Conservation (phyloP, 441 rosid species). For the Eugenia klotzschiana region DNA sequence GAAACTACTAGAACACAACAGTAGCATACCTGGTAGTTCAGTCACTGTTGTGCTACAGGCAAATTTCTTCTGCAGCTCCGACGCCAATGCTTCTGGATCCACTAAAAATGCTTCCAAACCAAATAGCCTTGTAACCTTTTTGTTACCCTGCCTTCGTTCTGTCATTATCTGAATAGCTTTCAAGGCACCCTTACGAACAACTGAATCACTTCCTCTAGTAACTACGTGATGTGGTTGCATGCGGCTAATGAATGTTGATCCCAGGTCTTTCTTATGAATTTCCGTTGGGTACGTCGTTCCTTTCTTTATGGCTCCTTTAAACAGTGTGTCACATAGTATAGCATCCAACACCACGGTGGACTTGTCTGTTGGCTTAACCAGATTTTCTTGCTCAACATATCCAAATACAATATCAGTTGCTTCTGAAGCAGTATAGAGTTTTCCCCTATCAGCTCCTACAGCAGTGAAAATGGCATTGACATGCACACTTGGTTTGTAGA, state of each 20-base stretch:
- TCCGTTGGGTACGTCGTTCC: slow-evolving; percentile 80
- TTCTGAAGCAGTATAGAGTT: slow-evolving; percentile 62
- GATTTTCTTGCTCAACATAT: slow-evolving; percentile 67
- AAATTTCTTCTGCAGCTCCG: slow-evolving; percentile 91
- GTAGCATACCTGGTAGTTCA: slow-evolving; percentile 58
- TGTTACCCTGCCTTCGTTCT: slow-evolving; percentile 87
- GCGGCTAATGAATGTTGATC: slow-evolving; percentile 47
- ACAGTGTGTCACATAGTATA: slow-evolving; percentile 62
- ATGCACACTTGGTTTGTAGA: slow-evolving; percentile 74
- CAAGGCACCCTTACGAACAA: slow-evolving; percentile 67
- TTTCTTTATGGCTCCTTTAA: slow-evolving; percentile 88
- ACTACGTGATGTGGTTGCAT: slow-evolving; percentile 78
- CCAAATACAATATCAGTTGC: slow-evolving; percentile 68
- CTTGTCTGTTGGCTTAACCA: slow-evolving; percentile 59
- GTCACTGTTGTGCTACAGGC: slow-evolving; percentile 83
- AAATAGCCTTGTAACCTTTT: slow-evolving; percentile 69
- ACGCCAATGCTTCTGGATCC: slow-evolving; percentile 74
- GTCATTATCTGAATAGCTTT: slow-evolving; percentile 77
- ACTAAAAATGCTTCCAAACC: slow-evolving; percentile 73
- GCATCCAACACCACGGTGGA: slow-evolving; percentile 67
- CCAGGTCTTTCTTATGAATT: slow-evolving; percentile 77
- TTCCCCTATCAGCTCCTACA: slow-evolving; percentile 65
- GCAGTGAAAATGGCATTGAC: slow-evolving; percentile 66
- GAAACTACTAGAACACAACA: background rate
- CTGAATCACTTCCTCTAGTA: slow-evolving; percentile 57